Conservation (phyloP, 495 filamentous ascomycete species). For the Trichodelitschia bisporula region DNA sequence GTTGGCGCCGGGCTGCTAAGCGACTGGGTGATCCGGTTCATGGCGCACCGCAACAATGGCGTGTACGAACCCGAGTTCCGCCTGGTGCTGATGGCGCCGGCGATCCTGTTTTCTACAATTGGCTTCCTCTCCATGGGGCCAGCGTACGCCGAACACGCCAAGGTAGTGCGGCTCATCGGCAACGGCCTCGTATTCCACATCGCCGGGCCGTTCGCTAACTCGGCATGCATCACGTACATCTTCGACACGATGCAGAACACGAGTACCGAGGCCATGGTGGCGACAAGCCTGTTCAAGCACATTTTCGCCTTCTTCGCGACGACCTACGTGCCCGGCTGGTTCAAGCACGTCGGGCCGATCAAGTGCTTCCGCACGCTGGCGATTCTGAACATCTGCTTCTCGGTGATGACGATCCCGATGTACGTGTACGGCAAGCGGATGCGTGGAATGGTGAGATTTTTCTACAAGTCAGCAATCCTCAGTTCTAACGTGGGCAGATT, state of each 20-base stretch:
- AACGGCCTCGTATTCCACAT: slow-evolving; percentile 29
- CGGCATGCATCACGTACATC: slow-evolving; percentile 29
- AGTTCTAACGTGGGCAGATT: too few relatives aligned
- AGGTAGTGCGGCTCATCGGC: slow-evolving; percentile 27
- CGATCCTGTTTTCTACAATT: slow-evolving; percentile 17
- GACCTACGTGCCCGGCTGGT: slow-evolving; percentile 15
- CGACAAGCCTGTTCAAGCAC: background rate
- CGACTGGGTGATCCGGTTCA: slow-evolving; percentile 22
- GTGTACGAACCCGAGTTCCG: slow-evolving; percentile 32
- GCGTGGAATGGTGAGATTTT: background rate
- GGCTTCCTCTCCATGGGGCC: slow-evolving; percentile 36
- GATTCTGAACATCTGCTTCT: slow-evolving; percentile 20
- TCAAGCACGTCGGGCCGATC: slow-evolving; percentile 20
- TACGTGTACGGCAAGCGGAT: slow-evolving; percentile 30
- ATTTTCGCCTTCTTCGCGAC: background rate
- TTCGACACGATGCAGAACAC: slow-evolving; percentile 25
- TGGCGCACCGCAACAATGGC: slow-evolving; percentile 23
- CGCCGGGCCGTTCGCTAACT: slow-evolving; percentile 24
- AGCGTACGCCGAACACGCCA: slow-evolving; percentile 28
- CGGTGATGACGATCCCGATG: slow-evolving; percentile 24
- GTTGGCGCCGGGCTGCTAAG: slow-evolving; percentile 24
- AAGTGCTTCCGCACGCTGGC: slow-evolving; percentile 27
- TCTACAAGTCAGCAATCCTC: too few relatives aligned
- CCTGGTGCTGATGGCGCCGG: slow-evolving; percentile 23
- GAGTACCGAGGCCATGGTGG: slow-evolving; percentile 28